Conservation (phyloP, 2,329 filamentous ascomycete genomes). For the Verticillium alfalfae region DNA sequence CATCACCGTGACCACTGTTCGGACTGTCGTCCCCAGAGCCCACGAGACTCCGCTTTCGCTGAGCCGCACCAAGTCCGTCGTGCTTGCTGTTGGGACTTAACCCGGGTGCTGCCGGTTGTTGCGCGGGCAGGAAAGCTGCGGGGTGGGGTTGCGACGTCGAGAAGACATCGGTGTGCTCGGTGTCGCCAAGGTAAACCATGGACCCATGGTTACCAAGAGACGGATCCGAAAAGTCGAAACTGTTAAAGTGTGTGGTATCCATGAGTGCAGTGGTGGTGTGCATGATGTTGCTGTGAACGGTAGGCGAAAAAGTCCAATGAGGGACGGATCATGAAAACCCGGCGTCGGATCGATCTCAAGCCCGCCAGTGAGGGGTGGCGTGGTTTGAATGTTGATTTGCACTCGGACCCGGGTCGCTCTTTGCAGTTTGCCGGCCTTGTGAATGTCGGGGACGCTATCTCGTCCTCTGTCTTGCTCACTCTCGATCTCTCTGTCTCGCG, state of each 20-base stretch:
- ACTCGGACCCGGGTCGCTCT: not conserved
- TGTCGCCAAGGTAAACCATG: conserved; percentile 29
- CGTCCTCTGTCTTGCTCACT: not conserved
- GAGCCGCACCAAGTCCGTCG: conserved; percentile 13
- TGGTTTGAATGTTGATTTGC: not conserved
- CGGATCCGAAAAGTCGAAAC: conserved; percentile 48
- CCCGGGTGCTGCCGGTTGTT: not conserved
- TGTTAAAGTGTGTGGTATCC: conserved; percentile 43
- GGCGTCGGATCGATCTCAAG: not conserved
- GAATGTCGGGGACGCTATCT: not conserved
- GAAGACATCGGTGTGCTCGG: conserved; percentile 26
- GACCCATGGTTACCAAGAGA: conserved; percentile 33
- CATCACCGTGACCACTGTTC: conserved; percentile 34
- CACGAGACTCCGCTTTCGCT: conserved; percentile 24
- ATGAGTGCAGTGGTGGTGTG: conserved; percentile 17
- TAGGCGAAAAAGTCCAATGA: too few species aligned
- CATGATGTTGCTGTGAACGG: not conserved
- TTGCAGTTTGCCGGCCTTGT: not conserved
- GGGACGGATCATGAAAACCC: not conserved
- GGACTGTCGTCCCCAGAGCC: conserved; percentile 39
- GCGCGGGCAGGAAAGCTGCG: not conserved
- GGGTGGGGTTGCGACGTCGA: conserved; percentile 21
- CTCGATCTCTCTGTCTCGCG: too few species aligned
- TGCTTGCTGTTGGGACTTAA: not conserved
- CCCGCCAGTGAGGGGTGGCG: not conserved